Conservation (phyloP, 75 land plant species). For the Sequoiadendron giganteum region DNA sequence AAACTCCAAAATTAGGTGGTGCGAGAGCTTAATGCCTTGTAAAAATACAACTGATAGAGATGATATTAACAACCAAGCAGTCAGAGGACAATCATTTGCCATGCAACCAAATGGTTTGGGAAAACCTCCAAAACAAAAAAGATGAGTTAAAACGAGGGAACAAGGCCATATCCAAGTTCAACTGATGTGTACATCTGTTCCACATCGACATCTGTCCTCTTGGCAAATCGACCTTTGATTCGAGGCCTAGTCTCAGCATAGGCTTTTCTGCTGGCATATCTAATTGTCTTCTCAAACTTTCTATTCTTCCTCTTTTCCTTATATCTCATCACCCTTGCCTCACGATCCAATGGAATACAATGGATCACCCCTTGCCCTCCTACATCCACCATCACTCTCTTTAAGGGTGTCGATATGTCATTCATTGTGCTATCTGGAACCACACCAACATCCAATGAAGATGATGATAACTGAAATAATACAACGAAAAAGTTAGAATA, state of each 20-base stretch:
- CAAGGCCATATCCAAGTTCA: conserved; percentile 56
- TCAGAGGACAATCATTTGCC: background rate
- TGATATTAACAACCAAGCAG: background rate
- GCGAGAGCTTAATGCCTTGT: background rate
- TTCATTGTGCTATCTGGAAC: conserved; percentile 63
- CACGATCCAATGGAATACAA: conserved; percentile 53
- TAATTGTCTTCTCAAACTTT: conserved; percentile 91
- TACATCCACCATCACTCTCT: conserved; percentile 35
- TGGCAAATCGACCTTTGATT: conserved; percentile 91
- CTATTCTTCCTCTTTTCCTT: conserved; percentile 90
- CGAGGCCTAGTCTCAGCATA: conserved; percentile 93
- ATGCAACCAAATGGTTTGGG: background rate
- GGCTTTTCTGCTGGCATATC: conserved; percentile 91
- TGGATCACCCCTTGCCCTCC: conserved; percentile 20
- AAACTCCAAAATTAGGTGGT: background rate
- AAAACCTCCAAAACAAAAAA: background rate
- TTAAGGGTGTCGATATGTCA: conserved; percentile 43
- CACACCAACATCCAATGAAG: conserved; percentile 59
- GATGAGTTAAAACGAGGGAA: conserved; percentile 55
- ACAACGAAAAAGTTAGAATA: too few species aligned
- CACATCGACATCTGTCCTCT: conserved; percentile 52
- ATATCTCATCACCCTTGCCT: conserved; percentile 85
- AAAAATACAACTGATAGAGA: background rate
- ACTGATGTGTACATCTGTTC: conserved; percentile 53
- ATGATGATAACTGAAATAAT: conserved; percentile 28